phyloP scores from a whole-genome alignment of 1,284 basidiomycete species.

The Moesziomyces sp. region DNA sequence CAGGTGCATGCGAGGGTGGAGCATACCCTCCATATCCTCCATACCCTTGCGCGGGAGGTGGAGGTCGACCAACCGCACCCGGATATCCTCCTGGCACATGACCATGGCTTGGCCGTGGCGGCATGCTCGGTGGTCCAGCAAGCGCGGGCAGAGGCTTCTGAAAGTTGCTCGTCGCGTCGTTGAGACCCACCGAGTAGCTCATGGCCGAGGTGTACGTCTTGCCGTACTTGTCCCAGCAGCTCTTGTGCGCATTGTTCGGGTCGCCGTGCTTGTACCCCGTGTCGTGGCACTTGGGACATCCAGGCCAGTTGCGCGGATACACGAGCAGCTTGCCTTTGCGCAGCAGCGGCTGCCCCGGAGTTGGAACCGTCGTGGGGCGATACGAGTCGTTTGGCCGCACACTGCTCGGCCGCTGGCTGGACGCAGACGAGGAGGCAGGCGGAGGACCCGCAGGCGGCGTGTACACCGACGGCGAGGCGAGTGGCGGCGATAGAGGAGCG shows the following conservation, averaged over 20 bases:
- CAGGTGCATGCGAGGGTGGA: conserved; percentile 17
- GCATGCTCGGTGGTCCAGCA: conserved; percentile 2
- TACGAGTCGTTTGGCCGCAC: conserved; percentile 20
- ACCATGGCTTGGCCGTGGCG: conserved; percentile 27
- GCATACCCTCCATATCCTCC: conserved; percentile 14
- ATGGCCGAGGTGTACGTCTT: conserved; percentile 40
- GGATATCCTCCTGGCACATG: conserved; percentile 37
- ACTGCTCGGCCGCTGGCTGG: conserved; percentile 8
- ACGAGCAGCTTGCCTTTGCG: conserved; percentile 50
- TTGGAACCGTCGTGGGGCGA: conserved; percentile 43
- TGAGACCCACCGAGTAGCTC: conserved; percentile 42
- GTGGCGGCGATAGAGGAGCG: conserved; percentile 1
- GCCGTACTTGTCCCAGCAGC: conserved; percentile 53
- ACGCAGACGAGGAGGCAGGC: conserved; percentile 12
- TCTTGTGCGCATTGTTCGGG: conserved; percentile 46
- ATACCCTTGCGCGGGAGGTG: conserved; percentile 2
- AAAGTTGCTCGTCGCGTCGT: conserved; percentile 15
- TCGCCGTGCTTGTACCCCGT: conserved; percentile 54
- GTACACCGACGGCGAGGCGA: conserved; percentile 14
- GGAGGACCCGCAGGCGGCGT: conserved; percentile 24
- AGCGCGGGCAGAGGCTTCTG: conserved; percentile 42
- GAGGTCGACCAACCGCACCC: conserved; percentile 8
- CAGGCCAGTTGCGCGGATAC: conserved; percentile 41
- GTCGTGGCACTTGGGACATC: conserved; percentile 50
- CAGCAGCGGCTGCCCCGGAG: conserved; percentile 44